These are phyloP conservation scores for Kockovaella imperatae DNA, from an alignment of 768 basidiomycete genomes.

Conservation along the genomic window DNA sequence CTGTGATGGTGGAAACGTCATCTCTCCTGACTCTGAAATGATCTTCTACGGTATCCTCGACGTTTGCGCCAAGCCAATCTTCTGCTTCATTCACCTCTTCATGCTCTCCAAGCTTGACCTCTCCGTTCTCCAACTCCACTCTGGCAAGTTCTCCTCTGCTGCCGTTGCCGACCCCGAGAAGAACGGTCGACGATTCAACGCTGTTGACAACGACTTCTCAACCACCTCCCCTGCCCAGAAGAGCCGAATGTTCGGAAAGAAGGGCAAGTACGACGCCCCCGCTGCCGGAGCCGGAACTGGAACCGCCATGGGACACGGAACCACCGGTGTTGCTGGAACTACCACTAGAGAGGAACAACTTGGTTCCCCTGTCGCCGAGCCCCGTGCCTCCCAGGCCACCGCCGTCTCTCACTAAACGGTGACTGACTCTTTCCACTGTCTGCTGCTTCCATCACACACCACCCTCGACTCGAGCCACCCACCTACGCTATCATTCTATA, in stretches of 20 bases:
- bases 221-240: conserved; percentile 6
- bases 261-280: conserved; percentile 19
- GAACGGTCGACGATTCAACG: conserved; percentile 10
- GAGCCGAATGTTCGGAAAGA: conserved; percentile 24
- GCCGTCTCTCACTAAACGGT: neutral
- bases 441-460: no score
- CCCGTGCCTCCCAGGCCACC: neutral
- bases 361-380: neutral
- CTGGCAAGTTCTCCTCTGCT: conserved; percentile 40
- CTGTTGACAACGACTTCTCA: conserved; percentile 7
- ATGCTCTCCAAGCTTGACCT: conserved; percentile 42
- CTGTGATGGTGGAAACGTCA: conserved; percentile 52
- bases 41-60: conserved; percentile 52
- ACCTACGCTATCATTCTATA: no score
- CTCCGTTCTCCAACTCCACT: conserved; percentile 38
- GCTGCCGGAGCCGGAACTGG: neutral
- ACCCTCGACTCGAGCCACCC: no score
- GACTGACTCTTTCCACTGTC: no score
- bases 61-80: conserved; percentile 45
- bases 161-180: conserved; percentile 30
- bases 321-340: neutral
- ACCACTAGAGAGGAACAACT: no score
- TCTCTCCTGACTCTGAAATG: conserved; percentile 53
- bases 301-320: neutral
- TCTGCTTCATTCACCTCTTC: conserved; percentile 40